Percentiles rank a stretch among this genome's conserved stretches.
phyloP scores from a whole-genome alignment of 768 basidiomycete species.

The Suillus clintonianus region DNA sequence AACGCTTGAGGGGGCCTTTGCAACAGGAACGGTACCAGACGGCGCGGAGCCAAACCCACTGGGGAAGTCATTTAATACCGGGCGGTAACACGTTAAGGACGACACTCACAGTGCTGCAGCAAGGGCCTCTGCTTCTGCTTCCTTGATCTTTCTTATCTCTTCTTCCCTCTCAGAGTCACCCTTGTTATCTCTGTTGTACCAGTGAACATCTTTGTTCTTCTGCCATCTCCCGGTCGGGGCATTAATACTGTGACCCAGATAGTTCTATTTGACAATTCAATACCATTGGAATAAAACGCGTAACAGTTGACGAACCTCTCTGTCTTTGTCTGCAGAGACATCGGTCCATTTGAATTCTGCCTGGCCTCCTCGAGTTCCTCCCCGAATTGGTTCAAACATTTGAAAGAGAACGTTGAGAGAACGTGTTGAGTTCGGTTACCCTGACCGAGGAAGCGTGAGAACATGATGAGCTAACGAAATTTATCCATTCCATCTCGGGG shows the following conservation, averaged over 20 bases:
- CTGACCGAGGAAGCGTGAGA: constrained; percentile 1
- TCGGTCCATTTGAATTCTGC: constrained; percentile 92
- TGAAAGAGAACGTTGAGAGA: not conserved
- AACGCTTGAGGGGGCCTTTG: constrained; percentile 18
- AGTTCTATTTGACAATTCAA: constrained; percentile 61
- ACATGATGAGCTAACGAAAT: not conserved
- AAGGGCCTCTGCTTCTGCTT: constrained; percentile 87
- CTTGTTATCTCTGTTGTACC: constrained; percentile 76
- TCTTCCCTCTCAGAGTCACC: constrained; percentile 54
- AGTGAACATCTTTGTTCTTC: constrained; percentile 95
- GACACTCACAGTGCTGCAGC: constrained; percentile 71
- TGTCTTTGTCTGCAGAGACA: constrained; percentile 89
- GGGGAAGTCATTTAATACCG: not conserved
- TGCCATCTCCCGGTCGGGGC: constrained; percentile 97
- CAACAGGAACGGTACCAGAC: constrained; percentile 28
- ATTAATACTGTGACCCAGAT: constrained; percentile 93
- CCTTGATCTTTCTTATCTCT: constrained; percentile 83
- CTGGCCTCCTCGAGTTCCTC: constrained; percentile 89
- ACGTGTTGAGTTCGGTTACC: not conserved
- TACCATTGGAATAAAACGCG: not conserved
- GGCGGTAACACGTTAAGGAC: not conserved
- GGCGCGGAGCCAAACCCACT: constrained; percentile 74
- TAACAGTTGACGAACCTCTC: constrained; percentile 58
- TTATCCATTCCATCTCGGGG: not conserved
- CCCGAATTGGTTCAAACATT: constrained; percentile 86